Conservation (phyloP, 2,329 filamentous ascomycete genomes). For the Stachybotrys chlorohalonatus region DNA sequence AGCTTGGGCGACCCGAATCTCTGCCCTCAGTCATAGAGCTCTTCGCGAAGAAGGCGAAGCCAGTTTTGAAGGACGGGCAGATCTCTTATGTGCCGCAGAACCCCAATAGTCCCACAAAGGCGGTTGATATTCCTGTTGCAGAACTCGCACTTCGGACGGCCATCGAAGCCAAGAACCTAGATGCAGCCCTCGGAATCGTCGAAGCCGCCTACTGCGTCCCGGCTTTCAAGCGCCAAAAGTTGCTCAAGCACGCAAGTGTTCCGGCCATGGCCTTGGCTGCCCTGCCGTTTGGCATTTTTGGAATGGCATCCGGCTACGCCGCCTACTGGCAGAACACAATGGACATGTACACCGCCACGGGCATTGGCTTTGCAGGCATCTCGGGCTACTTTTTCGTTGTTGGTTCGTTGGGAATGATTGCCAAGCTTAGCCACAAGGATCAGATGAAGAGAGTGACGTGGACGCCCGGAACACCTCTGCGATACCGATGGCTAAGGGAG, state of each 20-base stretch:
- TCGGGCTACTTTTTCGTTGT: constrained; percentile 78
- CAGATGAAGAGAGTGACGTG: constrained; percentile 93
- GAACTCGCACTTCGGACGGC: constrained; percentile 69
- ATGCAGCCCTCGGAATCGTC: constrained; percentile 67
- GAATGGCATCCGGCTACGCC: constrained; percentile 47
- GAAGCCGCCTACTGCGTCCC: constrained; percentile 58
- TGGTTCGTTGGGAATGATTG: constrained; percentile 72
- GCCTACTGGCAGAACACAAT: constrained; percentile 54
- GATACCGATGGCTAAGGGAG: constrained; percentile 78
- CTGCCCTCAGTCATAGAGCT: constrained; percentile 73
- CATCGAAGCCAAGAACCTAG: constrained; percentile 68
- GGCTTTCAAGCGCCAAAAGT: constrained; percentile 59
- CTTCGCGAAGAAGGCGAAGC: constrained; percentile 75
- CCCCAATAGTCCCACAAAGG: constrained; percentile 59
- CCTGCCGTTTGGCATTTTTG: constrained; percentile 61
- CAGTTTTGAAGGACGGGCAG: constrained; percentile 48
- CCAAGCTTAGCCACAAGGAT: constrained; percentile 80
- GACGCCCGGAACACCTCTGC: constrained; percentile 71
- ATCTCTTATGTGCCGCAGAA: constrained; percentile 54
- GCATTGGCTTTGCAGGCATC: constrained; percentile 70
- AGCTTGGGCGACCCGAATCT: constrained; percentile 63
- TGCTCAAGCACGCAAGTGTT: constrained; percentile 53
- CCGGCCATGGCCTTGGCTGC: constrained; percentile 49
- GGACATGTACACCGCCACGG: constrained; percentile 65
- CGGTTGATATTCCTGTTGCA: constrained; percentile 62